Base-by-base conservation (phyloP, 257 asterid genomes). In the Forsythia suspensa region DNA sequence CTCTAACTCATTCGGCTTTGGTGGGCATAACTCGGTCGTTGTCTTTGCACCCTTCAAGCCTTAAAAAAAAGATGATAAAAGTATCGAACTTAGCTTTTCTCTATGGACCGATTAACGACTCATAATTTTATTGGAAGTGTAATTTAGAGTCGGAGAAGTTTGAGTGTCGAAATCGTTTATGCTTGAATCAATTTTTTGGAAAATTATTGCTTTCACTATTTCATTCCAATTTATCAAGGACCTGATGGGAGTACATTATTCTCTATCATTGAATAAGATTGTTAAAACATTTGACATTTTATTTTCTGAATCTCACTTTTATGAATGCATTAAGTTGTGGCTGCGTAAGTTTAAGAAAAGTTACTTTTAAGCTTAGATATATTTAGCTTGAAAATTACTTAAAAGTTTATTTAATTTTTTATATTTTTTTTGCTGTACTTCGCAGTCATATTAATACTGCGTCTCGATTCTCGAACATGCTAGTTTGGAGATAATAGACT, bases 21-120 rank as follows among this genome's bases (percentile, higher is more conserved):
- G 95, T 2, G 92, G 95, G 78, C 91, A 90, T 87, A 88, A 90
- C 63, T 87, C 93, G 0, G 93, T 89, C 41, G 97, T 90, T 44
- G 97, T 88, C 46, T 93, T 93, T 69, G 95, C 95, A 16, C 94
- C 97, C 15, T 93, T 84, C 83, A 86, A 83, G 76, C 95, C 92
- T 41, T 93, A 24, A 65, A 80, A n/a, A 11, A 70, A 24, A 67
- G 61, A 20, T 21, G 41, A 52, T 59, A 42, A 9, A 74, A 65
- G 67, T 52, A 61, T 16, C 69, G n/a, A 38, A 21, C 11, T 61
- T 21, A 3, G 37, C 68, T 21, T 61, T 3, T 61, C 68, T 61
- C 68, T 61, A 24, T 38, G 24, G 5, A 61, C 69, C 21, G 37
- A 6, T 61, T 20, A 13, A 52, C 21, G n/a, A 6, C 63, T 52